Conservation (phyloP, 2,329 filamentous ascomycete species). For the Cordyceps cateniannulata region DNA sequence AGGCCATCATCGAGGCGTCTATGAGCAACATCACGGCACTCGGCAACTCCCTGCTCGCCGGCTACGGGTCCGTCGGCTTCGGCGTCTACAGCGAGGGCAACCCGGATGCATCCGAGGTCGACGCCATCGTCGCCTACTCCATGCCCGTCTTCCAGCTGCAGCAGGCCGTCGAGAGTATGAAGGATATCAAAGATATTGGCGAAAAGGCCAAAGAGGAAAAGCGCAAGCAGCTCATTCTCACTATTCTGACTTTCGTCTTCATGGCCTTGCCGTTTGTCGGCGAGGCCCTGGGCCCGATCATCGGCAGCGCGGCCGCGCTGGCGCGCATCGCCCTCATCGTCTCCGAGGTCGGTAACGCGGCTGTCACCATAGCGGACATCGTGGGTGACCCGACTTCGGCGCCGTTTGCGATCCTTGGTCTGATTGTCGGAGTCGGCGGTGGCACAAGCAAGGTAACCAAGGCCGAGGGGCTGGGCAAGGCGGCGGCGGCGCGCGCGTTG, state of each 20-base stretch:
- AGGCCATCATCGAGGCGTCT: background rate
- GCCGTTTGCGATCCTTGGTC: background rate
- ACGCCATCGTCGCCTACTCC: conserved; percentile 6
- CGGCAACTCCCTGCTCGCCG: too few species aligned
- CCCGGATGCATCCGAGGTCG: background rate
- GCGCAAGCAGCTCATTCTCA: conserved; percentile 19
- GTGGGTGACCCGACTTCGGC: background rate
- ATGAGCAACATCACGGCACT: too few species aligned
- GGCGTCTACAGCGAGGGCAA: background rate
- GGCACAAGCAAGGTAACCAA: background rate
- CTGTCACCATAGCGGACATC: background rate
- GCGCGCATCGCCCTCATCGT: background rate
- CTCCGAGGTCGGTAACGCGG: conserved; percentile 1
- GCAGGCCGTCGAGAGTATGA: conserved; percentile 22
- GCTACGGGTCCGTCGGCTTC: background rate
- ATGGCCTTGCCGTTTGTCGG: conserved; percentile 45
- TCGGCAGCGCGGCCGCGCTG: background rate
- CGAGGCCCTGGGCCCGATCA: conserved; percentile 27
- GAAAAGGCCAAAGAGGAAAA: conserved; percentile 19
- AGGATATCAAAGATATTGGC: conserved; percentile 16
- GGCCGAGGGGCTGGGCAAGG: background rate
- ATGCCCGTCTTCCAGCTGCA: background rate
- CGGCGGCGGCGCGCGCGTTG: background rate
- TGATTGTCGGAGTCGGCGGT: background rate
- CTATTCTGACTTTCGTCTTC: conserved; percentile 37